phyloP scores from a whole-genome alignment of 2,329 filamentous ascomycete genomes.

The Ramularia collo-cygni region DNA sequence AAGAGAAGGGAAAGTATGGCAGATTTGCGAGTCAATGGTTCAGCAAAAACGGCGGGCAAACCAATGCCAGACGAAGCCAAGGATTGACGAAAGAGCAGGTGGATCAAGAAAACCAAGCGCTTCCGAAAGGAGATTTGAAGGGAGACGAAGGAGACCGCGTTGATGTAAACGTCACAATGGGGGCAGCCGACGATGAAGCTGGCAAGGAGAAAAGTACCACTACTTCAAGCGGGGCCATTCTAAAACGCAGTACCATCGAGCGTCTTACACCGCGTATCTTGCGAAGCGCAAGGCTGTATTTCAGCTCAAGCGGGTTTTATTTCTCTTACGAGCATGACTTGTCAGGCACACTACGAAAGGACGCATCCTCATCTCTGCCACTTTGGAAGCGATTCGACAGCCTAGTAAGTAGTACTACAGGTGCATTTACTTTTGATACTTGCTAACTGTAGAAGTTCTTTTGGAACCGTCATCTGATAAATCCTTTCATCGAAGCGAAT shows the following conservation, averaged over 20 bases:
- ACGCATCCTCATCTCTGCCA: conserved; percentile 46
- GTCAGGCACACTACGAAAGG: conserved; percentile 54
- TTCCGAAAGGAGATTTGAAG: conserved; percentile 19
- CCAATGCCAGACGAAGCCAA: conserved; percentile 61
- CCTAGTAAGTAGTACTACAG: conserved; percentile 4
- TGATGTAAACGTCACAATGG: no score
- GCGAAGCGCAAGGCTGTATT: conserved; percentile 74
- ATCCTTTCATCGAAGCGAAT: conserved; percentile 67
- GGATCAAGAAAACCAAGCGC: conserved; percentile 28
- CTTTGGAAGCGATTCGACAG: conserved; percentile 64
- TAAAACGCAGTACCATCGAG: conserved; percentile 20
- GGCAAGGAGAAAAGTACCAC: conserved; percentile 1
- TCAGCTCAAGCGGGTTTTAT: conserved; percentile 78
- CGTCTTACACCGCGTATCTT: conserved; percentile 73
- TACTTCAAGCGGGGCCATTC: conserved; percentile 2
- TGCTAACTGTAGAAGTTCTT: conserved; percentile 52
- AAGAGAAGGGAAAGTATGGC: conserved; percentile 74
- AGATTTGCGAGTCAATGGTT: conserved; percentile 90
- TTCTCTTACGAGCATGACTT: conserved; percentile 94
- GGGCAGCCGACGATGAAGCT: conserved; percentile 5
- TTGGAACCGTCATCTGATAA: conserved; percentile 76
- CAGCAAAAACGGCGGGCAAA: conserved; percentile 72
- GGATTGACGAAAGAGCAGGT: conserved; percentile 40
- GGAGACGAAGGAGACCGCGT: no score
- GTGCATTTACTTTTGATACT: not conserved